Conservation (phyloP, 1,139 yeast species). For the Kodamaea ohmeri region DNA sequence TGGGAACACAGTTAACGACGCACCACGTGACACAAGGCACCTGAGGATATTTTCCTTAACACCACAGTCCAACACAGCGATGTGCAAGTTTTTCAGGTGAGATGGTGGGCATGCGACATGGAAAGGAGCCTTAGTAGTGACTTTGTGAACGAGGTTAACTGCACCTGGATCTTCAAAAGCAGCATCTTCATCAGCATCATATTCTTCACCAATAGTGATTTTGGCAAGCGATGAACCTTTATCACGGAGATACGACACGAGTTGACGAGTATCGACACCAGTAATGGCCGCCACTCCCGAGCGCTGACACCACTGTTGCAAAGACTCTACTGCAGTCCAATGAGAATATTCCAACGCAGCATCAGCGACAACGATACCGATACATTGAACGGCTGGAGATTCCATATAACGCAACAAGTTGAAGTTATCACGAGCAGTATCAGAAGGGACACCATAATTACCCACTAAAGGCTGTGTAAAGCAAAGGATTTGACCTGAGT, state of each 20-base stretch:
- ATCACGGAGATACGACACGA: conserved; percentile 90
- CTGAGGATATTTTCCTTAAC: conserved; percentile 95
- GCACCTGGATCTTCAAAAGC: conserved; percentile 93
- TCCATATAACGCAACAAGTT: conserved; percentile 87
- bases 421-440: conserved; percentile 73
- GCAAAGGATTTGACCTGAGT: conserved; percentile 91
- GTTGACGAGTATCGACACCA: conserved; percentile 94
- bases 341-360: conserved; percentile 94
- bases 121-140: conserved; percentile 93
- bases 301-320: conserved; percentile 93
- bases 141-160: conserved; percentile 87
- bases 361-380: conserved; percentile 94
- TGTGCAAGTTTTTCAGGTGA: conserved; percentile 59
- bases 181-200: conserved; percentile 88
- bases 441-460: conserved; percentile 95
- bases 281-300: conserved; percentile 96
- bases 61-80: conserved; percentile 96
- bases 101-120: conserved; percentile 70
- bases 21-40: conserved; percentile 91
- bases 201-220: conserved; percentile 85
- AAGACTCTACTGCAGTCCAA: conserved; percentile 97
- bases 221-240: conserved; percentile 92
- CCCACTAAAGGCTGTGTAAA: conserved; percentile 97
- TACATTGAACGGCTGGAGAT: conserved; percentile 86
- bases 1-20: conserved; percentile 93